These are phyloP conservation scores for Beauveria sp. DNA, from an alignment of 2,329 filamentous ascomycete species.

Conservation along the genomic window DNA sequence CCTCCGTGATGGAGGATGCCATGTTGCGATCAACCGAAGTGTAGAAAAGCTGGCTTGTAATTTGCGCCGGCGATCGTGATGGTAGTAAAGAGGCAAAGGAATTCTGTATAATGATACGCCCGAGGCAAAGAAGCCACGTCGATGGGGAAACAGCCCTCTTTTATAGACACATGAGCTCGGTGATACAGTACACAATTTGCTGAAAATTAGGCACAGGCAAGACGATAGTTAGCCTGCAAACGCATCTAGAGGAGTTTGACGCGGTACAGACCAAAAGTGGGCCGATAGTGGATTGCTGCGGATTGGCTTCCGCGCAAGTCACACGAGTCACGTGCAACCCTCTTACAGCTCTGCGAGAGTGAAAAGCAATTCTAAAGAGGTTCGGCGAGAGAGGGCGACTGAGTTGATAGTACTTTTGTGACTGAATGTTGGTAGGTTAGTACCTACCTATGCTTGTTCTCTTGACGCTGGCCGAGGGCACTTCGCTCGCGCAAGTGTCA, in stretches of 20 bases:
- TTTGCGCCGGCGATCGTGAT: neutral
- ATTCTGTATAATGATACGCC: neutral
- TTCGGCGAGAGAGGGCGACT: neutral
- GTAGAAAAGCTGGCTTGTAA: neutral
- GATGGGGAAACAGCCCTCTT: neutral
- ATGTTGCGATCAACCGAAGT: conserved; percentile 17
- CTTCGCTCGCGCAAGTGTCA: neutral
- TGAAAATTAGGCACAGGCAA: neutral
- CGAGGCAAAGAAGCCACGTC: neutral
- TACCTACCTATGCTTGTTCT: neutral
- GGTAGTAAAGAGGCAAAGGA: neutral
- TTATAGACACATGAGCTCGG: conserved; percentile 1
- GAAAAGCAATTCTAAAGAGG: neutral
- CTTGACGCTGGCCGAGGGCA: neutral
- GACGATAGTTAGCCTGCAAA: neutral
- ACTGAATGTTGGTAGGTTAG: no score
- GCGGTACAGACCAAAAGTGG: conserved; percentile 8
- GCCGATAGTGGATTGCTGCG: conserved; percentile 5
- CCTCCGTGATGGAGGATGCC: conserved; percentile 35
- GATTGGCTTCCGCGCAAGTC: neutral
- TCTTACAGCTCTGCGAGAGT: neutral
- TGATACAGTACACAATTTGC: conserved; percentile 1
- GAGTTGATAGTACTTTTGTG: neutral
- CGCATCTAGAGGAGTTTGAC: conserved; percentile 12
- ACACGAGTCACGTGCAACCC: conserved; percentile 2